Evolutionary conservation across 2,329 filamentous ascomycete species (phyloP).

Genomic region (Cladosporium cucumerinum): DNA sequence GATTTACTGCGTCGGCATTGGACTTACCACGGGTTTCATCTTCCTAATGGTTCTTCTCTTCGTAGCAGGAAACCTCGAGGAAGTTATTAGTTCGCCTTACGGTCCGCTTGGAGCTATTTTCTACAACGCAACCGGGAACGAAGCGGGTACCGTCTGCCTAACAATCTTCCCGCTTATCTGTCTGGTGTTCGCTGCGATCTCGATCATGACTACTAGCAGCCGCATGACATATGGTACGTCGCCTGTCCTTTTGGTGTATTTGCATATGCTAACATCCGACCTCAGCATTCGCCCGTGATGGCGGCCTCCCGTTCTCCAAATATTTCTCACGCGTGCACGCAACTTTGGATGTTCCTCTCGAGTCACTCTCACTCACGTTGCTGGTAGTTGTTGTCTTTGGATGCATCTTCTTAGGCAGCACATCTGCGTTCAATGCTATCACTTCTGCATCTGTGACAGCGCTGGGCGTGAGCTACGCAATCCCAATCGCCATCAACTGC

Average conservation of each 20-base stretch:
- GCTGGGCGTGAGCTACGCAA: conserved; percentile 69
- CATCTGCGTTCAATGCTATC: conserved; percentile 38
- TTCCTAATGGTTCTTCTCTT: conserved; percentile 38
- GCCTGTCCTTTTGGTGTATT: not conserved
- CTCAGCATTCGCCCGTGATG: conserved; percentile 36
- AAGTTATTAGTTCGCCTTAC: conserved; percentile 31
- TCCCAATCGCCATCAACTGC: conserved; percentile 68
- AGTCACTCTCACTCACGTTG: conserved; percentile 33
- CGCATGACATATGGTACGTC: conserved; percentile 33
- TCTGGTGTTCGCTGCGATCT: conserved; percentile 34
- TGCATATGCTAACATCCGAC: not conserved
- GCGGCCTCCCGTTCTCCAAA: conserved; percentile 34
- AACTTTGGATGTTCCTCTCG: conserved; percentile 35
- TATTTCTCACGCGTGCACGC: conserved; percentile 36
- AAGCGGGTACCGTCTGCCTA: conserved; percentile 35
- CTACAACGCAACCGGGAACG: conserved; percentile 34
- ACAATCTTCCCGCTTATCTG: conserved; percentile 37
- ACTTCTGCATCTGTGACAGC: conserved; percentile 60
- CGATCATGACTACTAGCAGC: conserved; percentile 37
- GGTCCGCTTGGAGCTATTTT: conserved; percentile 37
- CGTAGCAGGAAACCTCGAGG: conserved; percentile 32
- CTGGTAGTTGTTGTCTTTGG: conserved; percentile 36
- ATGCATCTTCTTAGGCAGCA: conserved; percentile 37
- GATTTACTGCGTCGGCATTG: conserved; percentile 37
- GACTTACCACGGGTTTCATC: conserved; percentile 36